These are phyloP conservation scores for Blastomyces emzantsi DNA, from an alignment of 2,329 filamentous ascomycete genomes.

Conservation along the genomic window DNA sequence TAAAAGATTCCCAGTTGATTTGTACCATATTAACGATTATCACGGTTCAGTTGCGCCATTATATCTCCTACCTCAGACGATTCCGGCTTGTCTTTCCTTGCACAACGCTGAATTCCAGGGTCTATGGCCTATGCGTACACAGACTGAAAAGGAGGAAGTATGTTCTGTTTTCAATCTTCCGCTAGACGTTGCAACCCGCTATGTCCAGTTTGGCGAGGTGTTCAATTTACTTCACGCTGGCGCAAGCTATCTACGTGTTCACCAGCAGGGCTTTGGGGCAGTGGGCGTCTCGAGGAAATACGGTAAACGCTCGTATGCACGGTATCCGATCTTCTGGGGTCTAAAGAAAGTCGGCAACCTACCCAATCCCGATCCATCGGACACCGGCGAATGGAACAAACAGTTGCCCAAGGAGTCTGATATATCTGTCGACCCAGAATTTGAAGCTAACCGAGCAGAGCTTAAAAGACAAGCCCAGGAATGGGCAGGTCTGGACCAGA, in stretches of 20 bases:
- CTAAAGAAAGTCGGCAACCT: constrained; percentile 53
- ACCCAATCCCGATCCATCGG: constrained; percentile 57
- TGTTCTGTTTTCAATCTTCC: constrained; percentile 56
- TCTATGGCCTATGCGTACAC: constrained; percentile 57
- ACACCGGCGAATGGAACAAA: constrained; percentile 53
- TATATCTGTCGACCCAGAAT: constrained; percentile 45
- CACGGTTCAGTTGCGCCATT: constrained; percentile 55
- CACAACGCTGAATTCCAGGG: constrained; percentile 64
- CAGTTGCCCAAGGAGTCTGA: constrained; percentile 43
- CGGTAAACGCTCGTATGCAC: constrained; percentile 55
- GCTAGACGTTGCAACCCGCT: constrained; percentile 48
- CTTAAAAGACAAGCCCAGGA: constrained; percentile 55
- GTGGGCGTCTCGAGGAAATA: constrained; percentile 62
- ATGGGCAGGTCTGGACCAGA: constrained; percentile 56
- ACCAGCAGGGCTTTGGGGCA: constrained; percentile 59
- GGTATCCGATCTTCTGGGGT: constrained; percentile 63
- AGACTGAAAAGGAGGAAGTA: constrained; percentile 53
- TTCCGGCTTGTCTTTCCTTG: constrained; percentile 55
- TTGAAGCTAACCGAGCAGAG: constrained; percentile 46
- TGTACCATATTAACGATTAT: constrained; percentile 61
- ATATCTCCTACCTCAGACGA: constrained; percentile 54
- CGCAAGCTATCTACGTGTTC: constrained; percentile 55
- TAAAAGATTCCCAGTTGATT: constrained; percentile 52
- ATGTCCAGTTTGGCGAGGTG: constrained; percentile 59
- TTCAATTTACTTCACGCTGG: constrained; percentile 62